Evolutionary conservation across 257 asterid genomes (phyloP).

Genomic region (Lantana camara): DNA sequence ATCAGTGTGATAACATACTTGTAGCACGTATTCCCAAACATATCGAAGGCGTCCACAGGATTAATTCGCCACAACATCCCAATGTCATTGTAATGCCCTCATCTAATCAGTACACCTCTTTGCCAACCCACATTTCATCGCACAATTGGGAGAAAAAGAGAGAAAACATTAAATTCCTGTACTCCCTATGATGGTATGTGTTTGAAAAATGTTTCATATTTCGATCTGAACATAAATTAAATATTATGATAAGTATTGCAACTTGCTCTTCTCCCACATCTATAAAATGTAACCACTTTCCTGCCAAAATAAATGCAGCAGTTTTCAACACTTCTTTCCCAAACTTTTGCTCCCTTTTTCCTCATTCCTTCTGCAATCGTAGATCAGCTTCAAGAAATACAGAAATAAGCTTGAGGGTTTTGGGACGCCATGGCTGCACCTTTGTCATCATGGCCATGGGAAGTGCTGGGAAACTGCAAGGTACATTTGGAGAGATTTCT

Average conservation of each 20-base stretch:
- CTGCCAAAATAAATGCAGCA: constrained; percentile 23
- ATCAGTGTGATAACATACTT: too few relatives aligned
- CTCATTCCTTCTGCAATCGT: background rate
- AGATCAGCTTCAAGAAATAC: background rate
- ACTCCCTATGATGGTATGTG: background rate
- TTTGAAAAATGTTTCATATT: background rate
- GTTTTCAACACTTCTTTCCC: constrained; percentile 10
- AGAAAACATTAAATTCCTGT: constrained; percentile 27
- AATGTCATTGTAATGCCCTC: too few relatives aligned
- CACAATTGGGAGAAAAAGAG: constrained; percentile 2
- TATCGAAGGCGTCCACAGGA: too few relatives aligned
- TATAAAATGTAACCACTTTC: constrained; percentile 11
- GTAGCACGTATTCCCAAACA: too few relatives aligned
- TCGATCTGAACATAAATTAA: too few relatives aligned
- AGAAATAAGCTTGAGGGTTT: constrained; percentile 5
- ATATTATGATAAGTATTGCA: background rate
- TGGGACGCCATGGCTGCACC: constrained; percentile 50
- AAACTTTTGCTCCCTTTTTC: too few relatives aligned
- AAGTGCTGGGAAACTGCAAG: constrained; percentile 63
- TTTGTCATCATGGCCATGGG: constrained; percentile 81
- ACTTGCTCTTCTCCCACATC: background rate
- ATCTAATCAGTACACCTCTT: constrained; percentile 2
- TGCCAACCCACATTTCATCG: constrained; percentile 27
- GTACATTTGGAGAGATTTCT: constrained; percentile 31
- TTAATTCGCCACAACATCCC: too few relatives aligned